Conservation (phyloP, 2,329 filamentous ascomycete genomes). For the Tolypocladium guangdongense region DNA sequence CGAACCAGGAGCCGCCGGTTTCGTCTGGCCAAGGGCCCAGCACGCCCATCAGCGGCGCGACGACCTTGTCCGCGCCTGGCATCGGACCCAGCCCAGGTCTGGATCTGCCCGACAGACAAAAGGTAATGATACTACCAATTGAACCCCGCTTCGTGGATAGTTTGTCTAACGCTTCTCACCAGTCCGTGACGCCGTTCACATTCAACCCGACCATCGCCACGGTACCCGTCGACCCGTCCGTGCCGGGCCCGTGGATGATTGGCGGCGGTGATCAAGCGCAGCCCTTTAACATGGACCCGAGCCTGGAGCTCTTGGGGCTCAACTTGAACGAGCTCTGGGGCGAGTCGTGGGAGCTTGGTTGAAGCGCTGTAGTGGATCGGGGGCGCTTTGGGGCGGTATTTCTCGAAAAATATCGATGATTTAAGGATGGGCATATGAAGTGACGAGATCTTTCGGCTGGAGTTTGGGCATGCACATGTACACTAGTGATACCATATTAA, state of each 20-base stretch:
- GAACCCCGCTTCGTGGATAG: not conserved
- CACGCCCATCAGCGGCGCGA: slow-evolving; percentile 10
- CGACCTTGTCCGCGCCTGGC: slow-evolving; percentile 11
- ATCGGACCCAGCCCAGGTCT: slow-evolving; percentile 18
- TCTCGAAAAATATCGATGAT: not conserved
- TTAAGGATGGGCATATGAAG: not conserved
- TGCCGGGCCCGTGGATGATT: slow-evolving; percentile 23
- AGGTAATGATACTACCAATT: slow-evolving; percentile 17
- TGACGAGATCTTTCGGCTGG: slow-evolving; percentile 1
- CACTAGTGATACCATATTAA: slow-evolving; percentile 7
- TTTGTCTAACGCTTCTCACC: slow-evolving; percentile 16
- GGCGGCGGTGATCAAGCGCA: slow-evolving; percentile 20
- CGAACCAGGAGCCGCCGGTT: slow-evolving; percentile 38
- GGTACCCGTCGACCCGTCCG: slow-evolving; percentile 22
- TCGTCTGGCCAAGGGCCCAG: slow-evolving; percentile 17
- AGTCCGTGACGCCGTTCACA: slow-evolving; percentile 32
- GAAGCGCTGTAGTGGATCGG: not conserved
- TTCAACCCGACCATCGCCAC: slow-evolving; percentile 24
- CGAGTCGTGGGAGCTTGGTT: slow-evolving; percentile 34
- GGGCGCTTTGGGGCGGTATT: not conserved
- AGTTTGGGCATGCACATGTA: slow-evolving; percentile 4
- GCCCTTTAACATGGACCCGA: slow-evolving; percentile 40
- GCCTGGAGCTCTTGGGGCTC: slow-evolving; percentile 40
- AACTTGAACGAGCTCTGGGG: slow-evolving; percentile 47
- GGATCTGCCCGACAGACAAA: slow-evolving; percentile 25